A percentile compares a stretch with the other conserved stretches of the same genome.
These are phyloP conservation scores for Chaetoscypha palmicola DNA, from an alignment of 2,329 filamentous ascomycete species.

Conservation along the genomic window DNA sequence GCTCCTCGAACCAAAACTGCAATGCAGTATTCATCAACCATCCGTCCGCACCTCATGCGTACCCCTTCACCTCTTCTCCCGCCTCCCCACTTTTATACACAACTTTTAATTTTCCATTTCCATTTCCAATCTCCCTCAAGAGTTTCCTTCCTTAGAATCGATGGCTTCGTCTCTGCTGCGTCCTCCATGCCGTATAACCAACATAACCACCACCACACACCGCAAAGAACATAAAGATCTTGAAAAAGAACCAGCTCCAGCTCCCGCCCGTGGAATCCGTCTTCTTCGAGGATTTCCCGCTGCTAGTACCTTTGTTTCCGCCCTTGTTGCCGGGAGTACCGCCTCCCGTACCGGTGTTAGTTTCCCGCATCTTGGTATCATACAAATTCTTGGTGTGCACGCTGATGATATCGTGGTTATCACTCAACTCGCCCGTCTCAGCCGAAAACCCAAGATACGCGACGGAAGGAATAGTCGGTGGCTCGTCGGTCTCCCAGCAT, in stretches of 20 bases:
- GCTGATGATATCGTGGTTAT: slow-evolving; percentile 95
- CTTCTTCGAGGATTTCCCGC: too few relatives aligned
- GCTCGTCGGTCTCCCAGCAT: slow-evolving; percentile 72
- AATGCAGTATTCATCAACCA: background rate
- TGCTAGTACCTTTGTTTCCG: background rate
- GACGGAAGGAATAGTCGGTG: slow-evolving; percentile 70
- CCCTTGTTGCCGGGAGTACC: slow-evolving; percentile 9
- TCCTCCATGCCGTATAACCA: slow-evolving; percentile 76
- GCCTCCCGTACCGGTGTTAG: slow-evolving; percentile 53
- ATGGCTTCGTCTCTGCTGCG: slow-evolving; percentile 32
- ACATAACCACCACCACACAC: slow-evolving; percentile 70
- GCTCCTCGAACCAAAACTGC: background rate
- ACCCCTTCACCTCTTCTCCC: background rate
- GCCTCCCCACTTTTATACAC: too few relatives aligned
- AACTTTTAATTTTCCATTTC: background rate
- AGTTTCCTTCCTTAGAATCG: slow-evolving; percentile 22
- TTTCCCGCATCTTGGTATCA: slow-evolving; percentile 42
- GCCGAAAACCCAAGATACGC: slow-evolving; percentile 72
- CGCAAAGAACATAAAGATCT: slow-evolving; percentile 69
- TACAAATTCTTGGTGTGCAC: slow-evolving; percentile 86
- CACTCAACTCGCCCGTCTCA: slow-evolving; percentile 91
- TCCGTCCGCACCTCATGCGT: background rate
- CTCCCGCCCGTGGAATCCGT: slow-evolving; percentile 37
- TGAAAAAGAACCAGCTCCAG: slow-evolving; percentile 71
- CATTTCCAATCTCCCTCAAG: background rate